phyloP scores from a whole-genome alignment of 1,284 basidiomycete species.

The Abortiporus biennis region DNA sequence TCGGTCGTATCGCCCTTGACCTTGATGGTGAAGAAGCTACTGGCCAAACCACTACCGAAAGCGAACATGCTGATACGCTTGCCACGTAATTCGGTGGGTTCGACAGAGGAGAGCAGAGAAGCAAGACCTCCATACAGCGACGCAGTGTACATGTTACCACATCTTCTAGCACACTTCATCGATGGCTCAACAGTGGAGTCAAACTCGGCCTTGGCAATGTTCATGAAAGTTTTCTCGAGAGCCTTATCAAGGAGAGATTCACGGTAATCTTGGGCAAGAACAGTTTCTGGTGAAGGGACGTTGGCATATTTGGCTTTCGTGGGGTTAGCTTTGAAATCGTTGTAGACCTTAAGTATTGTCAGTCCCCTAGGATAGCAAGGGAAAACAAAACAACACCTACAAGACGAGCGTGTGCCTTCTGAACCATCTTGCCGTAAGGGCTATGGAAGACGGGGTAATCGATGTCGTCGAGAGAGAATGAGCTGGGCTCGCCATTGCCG shows the following conservation, averaged over 20 bases:
- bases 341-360: constrained; percentile 47
- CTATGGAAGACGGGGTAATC: constrained; percentile 93
- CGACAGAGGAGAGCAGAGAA: constrained; percentile 68
- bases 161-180: constrained; percentile 80
- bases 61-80: constrained; percentile 91
- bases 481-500: constrained; percentile 23
- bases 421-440: constrained; percentile 97
- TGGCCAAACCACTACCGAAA: constrained; percentile 90
- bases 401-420: constrained; percentile 94
- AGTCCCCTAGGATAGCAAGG: neutral
- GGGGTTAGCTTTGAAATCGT: constrained; percentile 88
- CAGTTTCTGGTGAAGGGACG: constrained; percentile 62
- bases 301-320: constrained; percentile 68
- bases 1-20: constrained; percentile 82
- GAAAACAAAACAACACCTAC: constrained; percentile 19
- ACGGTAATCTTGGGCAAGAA: constrained; percentile 63
- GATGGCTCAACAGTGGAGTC: constrained; percentile 66
- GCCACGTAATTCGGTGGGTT: constrained; percentile 60
- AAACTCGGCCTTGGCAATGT: constrained; percentile 68
- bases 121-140: constrained; percentile 93
- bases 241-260: constrained; percentile 88
- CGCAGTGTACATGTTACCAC: constrained; percentile 99
- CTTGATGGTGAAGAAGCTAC: constrained; percentile 84
- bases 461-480: constrained; percentile 73
- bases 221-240: constrained; percentile 92